Evolutionary conservation across 1,284 basidiomycete species (phyloP).

Genomic region (Rhodofomes roseus): DNA sequence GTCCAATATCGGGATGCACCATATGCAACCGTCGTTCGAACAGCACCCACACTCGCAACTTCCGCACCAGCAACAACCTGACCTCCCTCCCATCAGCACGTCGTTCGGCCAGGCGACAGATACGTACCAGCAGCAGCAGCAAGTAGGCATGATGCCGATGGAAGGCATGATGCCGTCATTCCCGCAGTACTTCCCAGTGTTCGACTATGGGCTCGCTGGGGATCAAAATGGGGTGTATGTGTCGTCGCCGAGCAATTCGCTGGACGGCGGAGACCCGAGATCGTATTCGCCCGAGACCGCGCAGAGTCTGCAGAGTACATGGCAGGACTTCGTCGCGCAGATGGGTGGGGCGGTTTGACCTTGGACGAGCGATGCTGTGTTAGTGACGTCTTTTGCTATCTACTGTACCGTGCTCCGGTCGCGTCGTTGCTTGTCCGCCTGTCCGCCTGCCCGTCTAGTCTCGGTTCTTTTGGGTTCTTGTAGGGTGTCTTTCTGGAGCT

Average conservation of each 20-base stretch:
- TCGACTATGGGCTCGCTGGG: constrained; percentile 50
- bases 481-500: neutral
- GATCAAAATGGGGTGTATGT: constrained; percentile 14
- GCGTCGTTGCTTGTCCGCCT: neutral
- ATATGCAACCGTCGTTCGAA: constrained; percentile 5
- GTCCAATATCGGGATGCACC: constrained; percentile 2
- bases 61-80: neutral
- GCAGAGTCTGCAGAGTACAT: constrained; percentile 29
- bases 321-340: constrained; percentile 38
- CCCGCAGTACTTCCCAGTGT: constrained; percentile 74
- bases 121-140: neutral
- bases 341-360: constrained; percentile 19
- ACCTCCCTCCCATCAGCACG: constrained; percentile 8
- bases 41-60: too few relatives aligned
- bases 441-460: too few relatives aligned
- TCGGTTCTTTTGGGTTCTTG: neutral
- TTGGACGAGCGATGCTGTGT: neutral
- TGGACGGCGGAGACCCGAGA: constrained; percentile 23
- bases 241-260: constrained; percentile 20
- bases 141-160: constrained; percentile 15
- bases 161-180: constrained; percentile 32
- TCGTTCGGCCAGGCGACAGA: constrained; percentile 3
- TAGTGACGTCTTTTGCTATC: neutral
- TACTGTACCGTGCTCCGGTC: neutral
- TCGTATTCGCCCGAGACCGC: constrained; percentile 27